These are phyloP conservation scores for Solanum boliviense DNA, from an alignment of 257 asterid species.

Conservation along the genomic window DNA sequence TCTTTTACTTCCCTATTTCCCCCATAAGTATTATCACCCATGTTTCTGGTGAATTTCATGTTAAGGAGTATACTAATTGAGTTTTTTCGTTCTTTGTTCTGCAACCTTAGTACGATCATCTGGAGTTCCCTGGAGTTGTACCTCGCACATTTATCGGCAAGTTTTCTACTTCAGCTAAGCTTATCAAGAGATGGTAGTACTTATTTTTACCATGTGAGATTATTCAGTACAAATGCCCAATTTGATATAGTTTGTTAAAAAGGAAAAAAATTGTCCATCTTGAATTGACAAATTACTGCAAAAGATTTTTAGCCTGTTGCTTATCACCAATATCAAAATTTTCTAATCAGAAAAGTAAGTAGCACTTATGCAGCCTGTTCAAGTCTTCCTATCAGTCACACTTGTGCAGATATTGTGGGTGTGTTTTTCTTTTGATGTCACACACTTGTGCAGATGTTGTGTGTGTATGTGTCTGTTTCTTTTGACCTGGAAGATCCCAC, in stretches of 20 bases:
- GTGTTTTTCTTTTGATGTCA: background rate
- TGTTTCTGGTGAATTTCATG: background rate
- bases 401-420: background rate
- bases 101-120: constrained; percentile 72
- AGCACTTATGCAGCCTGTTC: background rate
- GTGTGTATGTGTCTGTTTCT: background rate
- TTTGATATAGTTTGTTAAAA: background rate
- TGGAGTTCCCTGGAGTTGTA: constrained; percentile 94
- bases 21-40: background rate
- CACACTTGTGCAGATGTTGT: background rate
- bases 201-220: background rate
- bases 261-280: background rate
- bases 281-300: background rate
- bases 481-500: background rate
- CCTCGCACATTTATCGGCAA: constrained; percentile 92
- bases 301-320: background rate
- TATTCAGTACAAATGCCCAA: background rate
- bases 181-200: background rate
- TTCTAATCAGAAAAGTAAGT: background rate
- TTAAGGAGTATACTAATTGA: background rate
- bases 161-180: constrained; percentile 1
- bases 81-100: background rate
- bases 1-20: background rate
- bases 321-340: background rate
- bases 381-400: background rate